phyloP scores from a whole-genome alignment of 1,284 basidiomycete genomes.

The Mycena sp. region DNA sequence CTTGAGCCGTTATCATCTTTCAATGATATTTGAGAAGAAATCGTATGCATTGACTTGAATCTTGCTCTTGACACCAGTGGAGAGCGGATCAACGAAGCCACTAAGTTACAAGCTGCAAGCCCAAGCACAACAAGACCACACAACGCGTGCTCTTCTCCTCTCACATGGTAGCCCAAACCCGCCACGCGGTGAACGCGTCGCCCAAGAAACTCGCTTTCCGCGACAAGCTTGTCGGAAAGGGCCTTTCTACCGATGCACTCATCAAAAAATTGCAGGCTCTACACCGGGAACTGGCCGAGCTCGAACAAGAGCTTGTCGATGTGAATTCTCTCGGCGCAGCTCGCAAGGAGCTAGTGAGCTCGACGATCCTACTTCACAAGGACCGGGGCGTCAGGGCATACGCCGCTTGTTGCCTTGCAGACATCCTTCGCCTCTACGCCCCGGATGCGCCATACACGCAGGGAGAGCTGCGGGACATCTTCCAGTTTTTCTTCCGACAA shows the following conservation, averaged over 20 bases:
- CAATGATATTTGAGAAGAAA: too few species aligned
- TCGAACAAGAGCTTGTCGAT: constrained; percentile 92
- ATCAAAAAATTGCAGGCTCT: constrained; percentile 87
- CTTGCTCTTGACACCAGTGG: too few species aligned
- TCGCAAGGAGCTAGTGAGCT: constrained; percentile 84
- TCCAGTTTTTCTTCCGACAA: constrained; percentile 93
- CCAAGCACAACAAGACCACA: constrained; percentile 12
- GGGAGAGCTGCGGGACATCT: constrained; percentile 90
- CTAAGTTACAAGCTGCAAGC: too few species aligned
- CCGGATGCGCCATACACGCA: constrained; percentile 97
- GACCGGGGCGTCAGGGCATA: constrained; percentile 95
- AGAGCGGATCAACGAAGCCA: too few species aligned
- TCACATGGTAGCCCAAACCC: constrained; percentile 76
- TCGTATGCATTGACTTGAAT: too few species aligned
- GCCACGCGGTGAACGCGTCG: constrained; percentile 59
- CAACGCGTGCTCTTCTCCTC: constrained; percentile 18
- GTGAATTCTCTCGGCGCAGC: constrained; percentile 73
- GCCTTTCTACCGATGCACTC: constrained; percentile 77
- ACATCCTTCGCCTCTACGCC: constrained; percentile 93
- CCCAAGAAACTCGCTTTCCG: constrained; percentile 68
- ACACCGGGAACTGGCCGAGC: constrained; percentile 81
- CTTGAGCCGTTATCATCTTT: too few species aligned
- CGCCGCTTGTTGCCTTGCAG: constrained; percentile 93
- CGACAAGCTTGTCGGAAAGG: constrained; percentile 81
- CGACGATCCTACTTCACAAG: constrained; percentile 89